Conservation (phyloP, 306 rosid genomes). For the Potentilla sterilis region DNA sequence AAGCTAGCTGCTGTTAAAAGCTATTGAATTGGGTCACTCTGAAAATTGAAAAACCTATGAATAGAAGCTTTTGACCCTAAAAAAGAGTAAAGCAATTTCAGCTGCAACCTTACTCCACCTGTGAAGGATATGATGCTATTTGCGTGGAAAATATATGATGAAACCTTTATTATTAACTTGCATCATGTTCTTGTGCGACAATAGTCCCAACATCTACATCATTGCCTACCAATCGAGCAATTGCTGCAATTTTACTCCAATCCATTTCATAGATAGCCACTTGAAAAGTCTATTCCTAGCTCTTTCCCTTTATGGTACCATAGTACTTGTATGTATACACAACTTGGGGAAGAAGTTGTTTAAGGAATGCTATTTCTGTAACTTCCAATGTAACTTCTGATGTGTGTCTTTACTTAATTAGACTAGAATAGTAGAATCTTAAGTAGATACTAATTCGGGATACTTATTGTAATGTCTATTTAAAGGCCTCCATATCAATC, state of each 20-base stretch:
- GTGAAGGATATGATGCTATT: constrained; percentile 10
- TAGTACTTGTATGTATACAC: neutral
- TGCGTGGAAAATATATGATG: constrained; percentile 17
- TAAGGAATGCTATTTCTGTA: too few species aligned
- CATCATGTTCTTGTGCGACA: constrained; percentile 9
- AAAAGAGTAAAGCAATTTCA: neutral
- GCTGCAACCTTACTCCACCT: constrained; percentile 2
- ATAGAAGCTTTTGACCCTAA: neutral
- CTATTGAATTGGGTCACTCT: neutral
- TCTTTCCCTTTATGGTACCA: neutral
- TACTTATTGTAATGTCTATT: too few species aligned
- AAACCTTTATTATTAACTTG: constrained; percentile 5
- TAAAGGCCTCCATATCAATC: too few species aligned
- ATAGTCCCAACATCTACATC: neutral
- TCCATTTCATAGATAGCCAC: neutral
- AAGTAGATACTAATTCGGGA: too few species aligned
- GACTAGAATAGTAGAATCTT: too few species aligned
- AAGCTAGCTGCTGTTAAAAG: neutral
- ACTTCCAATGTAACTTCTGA: too few species aligned
- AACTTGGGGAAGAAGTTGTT: too few species aligned
- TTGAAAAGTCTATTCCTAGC: neutral
- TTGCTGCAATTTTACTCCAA: constrained; percentile 27
- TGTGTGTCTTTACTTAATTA: too few species aligned
- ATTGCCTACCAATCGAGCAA: constrained; percentile 9
- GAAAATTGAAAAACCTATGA: neutral